Evolutionary conservation across 306 rosid genomes (phyloP), one percentile per base, ranked within the genome.

Genomic region (Abrus precatorius): DNA sequence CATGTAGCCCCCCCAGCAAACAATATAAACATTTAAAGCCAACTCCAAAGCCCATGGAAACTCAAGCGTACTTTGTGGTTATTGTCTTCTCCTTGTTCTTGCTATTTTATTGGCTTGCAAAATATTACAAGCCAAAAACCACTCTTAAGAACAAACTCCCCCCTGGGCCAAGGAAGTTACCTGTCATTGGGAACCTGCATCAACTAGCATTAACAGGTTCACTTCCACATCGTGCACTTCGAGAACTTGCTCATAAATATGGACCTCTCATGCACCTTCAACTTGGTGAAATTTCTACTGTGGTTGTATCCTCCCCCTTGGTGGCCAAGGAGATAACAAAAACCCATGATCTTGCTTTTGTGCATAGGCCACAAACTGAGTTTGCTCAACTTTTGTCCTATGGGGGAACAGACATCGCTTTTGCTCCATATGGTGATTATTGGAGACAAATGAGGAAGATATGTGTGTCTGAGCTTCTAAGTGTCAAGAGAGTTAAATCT

Each of bases 131-230:
- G 20, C 20, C 20, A 20, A 20, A 20, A 20, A 56, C 32, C 10
- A 5, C 3, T 6, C 47, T 20, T 20, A 20, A 20, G 20, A 20
- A 70, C 61, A 72, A 72, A 54, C 65, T 72, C 2, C 77, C 77
- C 41, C 69, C 79, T 29, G 68, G 78, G 14, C 78, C 78, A 56
- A 41, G 4, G 2, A 74, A 74, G 68, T 29, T 74, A 41, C 78
- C 78, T 11, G 1, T 74, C 78, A 74, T 57, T 12, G 79, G 69
- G 5, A 74, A 74, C 57, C 9, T 74, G 30, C 69, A 74, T 2
- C 79, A 74, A 13, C 69, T 56, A 14, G 77, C 77, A 38, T 0
- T 2, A 55, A 52, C 50, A 38, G 66, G 52, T 38, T 40, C 77
- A 55, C 53, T 54, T 40, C 77, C 75, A 12, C 75, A 49, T 27